Conservation (phyloP, 1,284 basidiomycete species). For the Psilocybe mexicana region DNA sequence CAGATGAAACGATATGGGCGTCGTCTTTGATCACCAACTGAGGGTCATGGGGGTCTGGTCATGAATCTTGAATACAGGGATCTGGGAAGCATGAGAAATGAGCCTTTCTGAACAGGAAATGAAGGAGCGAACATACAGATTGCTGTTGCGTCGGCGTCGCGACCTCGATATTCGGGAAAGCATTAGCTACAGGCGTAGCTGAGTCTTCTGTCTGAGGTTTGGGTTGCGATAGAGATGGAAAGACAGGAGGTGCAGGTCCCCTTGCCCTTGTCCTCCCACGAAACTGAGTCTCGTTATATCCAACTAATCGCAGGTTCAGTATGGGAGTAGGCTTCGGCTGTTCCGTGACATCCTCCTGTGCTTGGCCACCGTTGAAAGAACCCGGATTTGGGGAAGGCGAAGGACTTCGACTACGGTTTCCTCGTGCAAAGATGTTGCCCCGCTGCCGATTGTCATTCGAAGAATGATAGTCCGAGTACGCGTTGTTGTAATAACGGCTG, state of each 20-base stretch:
- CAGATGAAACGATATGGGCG: background rate
- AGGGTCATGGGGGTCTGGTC: conserved; percentile 4
- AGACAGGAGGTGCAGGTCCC: conserved; percentile 8
- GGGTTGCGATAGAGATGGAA: conserved; percentile 1
- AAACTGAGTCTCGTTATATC: conserved; percentile 21
- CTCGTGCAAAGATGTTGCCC: conserved; percentile 5
- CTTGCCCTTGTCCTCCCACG: conserved; percentile 19
- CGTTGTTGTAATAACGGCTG: conserved; percentile 15
- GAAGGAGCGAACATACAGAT: background rate
- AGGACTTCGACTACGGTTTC: conserved; percentile 6
- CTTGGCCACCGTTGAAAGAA: conserved; percentile 13
- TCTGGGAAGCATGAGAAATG: background rate
- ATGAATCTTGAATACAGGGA: background rate
- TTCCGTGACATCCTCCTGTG: conserved; percentile 15
- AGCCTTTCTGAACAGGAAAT: background rate
- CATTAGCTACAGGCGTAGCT: background rate
- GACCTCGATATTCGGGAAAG: background rate
- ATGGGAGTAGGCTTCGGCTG: conserved; percentile 27
- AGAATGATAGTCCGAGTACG: conserved; percentile 15
- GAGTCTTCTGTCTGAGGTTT: background rate
- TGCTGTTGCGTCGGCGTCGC: background rate
- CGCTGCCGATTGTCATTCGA: conserved; percentile 10
- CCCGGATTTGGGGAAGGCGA: conserved; percentile 11
- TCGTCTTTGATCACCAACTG: conserved; percentile 10
- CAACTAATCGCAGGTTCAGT: conserved; percentile 34